Percentiles rank a stretch among this genome's conserved stretches.
Evolutionary conservation across 257 asterid species (phyloP).

Genomic region (Lycium barbarum): DNA sequence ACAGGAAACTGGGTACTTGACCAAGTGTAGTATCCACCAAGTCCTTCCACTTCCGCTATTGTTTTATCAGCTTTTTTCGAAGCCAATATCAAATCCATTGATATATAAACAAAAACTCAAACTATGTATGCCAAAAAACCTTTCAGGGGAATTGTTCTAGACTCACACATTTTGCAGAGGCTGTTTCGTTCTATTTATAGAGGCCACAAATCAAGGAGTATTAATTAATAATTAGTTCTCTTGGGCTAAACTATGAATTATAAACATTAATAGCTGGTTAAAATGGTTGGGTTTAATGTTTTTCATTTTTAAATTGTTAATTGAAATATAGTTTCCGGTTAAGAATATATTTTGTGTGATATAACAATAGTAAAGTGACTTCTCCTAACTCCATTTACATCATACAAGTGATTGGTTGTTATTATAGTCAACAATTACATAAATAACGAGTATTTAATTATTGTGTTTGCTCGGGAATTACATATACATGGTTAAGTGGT

Average conservation of each 20-base stretch:
- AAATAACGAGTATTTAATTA: too few species aligned
- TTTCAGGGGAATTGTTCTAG: background rate
- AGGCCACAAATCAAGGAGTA: background rate
- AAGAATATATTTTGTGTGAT: background rate
- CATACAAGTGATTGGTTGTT: too few species aligned
- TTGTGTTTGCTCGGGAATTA: too few species aligned
- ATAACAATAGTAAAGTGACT: background rate
- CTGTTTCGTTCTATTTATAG: background rate
- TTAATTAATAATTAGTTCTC: too few species aligned
- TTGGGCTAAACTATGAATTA: background rate
- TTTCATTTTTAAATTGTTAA: background rate
- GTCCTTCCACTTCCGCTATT: conserved; percentile 44
- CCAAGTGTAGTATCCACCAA: conserved; percentile 56
- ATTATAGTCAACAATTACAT: too few species aligned
- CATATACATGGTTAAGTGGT: too few species aligned
- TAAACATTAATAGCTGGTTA: background rate
- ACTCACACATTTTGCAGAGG: background rate
- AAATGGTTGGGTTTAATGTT: background rate
- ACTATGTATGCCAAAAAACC: background rate
- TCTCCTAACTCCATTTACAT: background rate
- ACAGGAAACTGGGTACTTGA: conserved; percentile 37
- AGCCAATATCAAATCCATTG: conserved; percentile 42
- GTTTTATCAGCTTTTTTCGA: conserved; percentile 45
- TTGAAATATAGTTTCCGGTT: background rate
- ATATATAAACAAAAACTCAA: background rate